Conservation (phyloP, 2,329 filamentous ascomycete genomes). For the Aspergillus persii region DNA sequence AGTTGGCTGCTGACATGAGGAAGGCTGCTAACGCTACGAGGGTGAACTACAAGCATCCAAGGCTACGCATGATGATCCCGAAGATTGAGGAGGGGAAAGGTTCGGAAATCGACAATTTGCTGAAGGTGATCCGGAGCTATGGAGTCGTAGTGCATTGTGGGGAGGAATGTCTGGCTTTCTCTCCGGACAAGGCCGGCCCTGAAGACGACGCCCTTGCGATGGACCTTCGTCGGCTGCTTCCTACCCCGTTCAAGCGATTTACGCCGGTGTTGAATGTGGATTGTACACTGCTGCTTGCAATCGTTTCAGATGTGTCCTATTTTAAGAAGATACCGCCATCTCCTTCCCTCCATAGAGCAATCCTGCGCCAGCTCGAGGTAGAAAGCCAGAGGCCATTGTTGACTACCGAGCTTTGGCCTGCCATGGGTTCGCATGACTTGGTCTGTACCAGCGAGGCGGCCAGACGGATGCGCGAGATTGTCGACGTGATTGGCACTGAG, state of each 20-base stretch:
- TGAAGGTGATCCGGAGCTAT: conserved; percentile 55
- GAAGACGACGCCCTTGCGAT: conserved; percentile 8
- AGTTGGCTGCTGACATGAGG: conserved; percentile 57
- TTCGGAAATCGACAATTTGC: conserved; percentile 55
- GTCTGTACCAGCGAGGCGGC: conserved; percentile 67
- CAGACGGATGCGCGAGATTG: conserved; percentile 65
- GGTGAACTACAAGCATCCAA: conserved; percentile 59
- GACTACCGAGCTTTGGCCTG: conserved; percentile 61
- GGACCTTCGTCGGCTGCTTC: conserved; percentile 36
- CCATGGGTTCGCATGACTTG: conserved; percentile 55
- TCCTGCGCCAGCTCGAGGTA: conserved; percentile 63
- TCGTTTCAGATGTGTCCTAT: conserved; percentile 73
- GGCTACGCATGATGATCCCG: conserved; percentile 60
- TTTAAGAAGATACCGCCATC: conserved; percentile 42
- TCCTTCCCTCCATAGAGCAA: conserved; percentile 58
- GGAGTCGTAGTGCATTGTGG: conserved; percentile 45
- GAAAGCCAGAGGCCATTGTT: conserved; percentile 62
- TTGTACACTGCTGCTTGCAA: conserved; percentile 66
- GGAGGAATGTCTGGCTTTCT: conserved; percentile 14
- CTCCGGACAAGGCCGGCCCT: conserved; percentile 5
- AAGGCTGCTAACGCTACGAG: conserved; percentile 57
- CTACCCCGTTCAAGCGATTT: conserved; percentile 40
- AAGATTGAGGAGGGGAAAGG: conserved; percentile 53
- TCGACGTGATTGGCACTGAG: conserved; percentile 60
- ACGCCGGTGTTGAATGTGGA: conserved; percentile 49